Percentiles rank a stretch among this genome's conserved stretches.
Conservation (phyloP, 495 filamentous ascomycete species). For the Penicillium roqueforti region DNA sequence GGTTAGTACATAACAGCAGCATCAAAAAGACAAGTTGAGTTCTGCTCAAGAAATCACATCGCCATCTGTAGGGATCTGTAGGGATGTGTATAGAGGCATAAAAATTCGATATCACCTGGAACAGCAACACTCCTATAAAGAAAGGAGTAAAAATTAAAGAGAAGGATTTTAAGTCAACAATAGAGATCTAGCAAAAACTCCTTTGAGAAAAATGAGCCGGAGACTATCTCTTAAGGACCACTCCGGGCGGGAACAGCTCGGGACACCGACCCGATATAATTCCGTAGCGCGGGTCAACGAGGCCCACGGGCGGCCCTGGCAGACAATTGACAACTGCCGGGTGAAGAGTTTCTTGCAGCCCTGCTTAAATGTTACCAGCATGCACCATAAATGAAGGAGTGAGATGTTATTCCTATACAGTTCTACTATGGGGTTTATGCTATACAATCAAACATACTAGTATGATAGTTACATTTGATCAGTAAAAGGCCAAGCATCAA, state of each 20-base stretch:
- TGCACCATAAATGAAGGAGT: too few relatives aligned
- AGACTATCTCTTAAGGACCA: conserved; percentile 2
- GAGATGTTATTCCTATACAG: too few relatives aligned
- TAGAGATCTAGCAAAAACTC: neutral
- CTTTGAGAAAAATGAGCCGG: conserved; percentile 15
- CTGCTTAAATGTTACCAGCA: neutral
- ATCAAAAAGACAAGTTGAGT: neutral
- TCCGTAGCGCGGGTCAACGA: conserved; percentile 5
- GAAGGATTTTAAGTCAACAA: neutral
- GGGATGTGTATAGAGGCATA: neutral
- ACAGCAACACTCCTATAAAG: neutral
- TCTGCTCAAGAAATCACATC: neutral
- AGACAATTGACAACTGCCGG: neutral
- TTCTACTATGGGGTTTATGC: too few relatives aligned
- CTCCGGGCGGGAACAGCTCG: conserved; percentile 12
- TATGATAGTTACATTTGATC: too few relatives aligned
- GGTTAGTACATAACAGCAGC: neutral
- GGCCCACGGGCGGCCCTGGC: neutral
- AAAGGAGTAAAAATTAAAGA: neutral
- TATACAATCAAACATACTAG: too few relatives aligned
- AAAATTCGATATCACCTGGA: neutral
- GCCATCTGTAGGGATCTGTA: neutral
- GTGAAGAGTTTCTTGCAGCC: neutral
- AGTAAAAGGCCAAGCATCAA: too few relatives aligned
- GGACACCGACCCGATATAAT: conserved; percentile 14